Evolutionary conservation across 768 basidiomycete species (phyloP).

Genomic region (Termitomyces sp.): DNA sequence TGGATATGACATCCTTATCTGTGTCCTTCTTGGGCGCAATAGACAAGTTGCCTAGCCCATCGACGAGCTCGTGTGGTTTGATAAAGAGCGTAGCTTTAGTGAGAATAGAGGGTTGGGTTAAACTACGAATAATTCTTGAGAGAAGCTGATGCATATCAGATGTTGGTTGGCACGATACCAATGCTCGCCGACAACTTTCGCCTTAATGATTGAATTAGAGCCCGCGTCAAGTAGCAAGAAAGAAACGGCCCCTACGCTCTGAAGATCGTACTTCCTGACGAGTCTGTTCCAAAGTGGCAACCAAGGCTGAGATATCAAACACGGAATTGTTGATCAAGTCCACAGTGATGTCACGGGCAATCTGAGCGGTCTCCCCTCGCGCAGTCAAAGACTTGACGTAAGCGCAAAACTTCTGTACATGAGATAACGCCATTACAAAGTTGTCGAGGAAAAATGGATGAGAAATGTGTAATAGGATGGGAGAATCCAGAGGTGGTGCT

Average conservation of each 20-base stretch:
- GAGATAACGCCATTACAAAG: slow-evolving; percentile 44
- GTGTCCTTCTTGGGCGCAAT: slow-evolving; percentile 31
- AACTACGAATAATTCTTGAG: slow-evolving; percentile 38
- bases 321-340: slow-evolving; percentile 67
- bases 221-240: not conserved
- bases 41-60: slow-evolving; percentile 48
- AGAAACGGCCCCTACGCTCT: slow-evolving; percentile 27
- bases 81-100: slow-evolving; percentile 70
- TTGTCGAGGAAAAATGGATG: slow-evolving; percentile 62
- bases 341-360: slow-evolving; percentile 59
- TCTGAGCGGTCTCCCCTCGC: slow-evolving; percentile 58
- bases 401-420: slow-evolving; percentile 57
- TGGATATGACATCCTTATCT: slow-evolving; percentile 64
- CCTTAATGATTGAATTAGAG: slow-evolving; percentile 32
- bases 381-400: slow-evolving; percentile 52
- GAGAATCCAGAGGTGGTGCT: slow-evolving; percentile 23
- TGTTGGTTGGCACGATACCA: slow-evolving; percentile 61
- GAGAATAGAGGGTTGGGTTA: slow-evolving; percentile 48
- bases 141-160: slow-evolving; percentile 41
- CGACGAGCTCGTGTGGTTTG: slow-evolving; percentile 68
- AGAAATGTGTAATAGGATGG: slow-evolving; percentile 54
- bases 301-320: slow-evolving; percentile 53
- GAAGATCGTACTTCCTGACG: slow-evolving; percentile 29
- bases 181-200: slow-evolving; percentile 45
- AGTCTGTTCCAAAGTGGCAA: slow-evolving; percentile 40